Conservation (phyloP, 106 monocot species). For the Dendrobium catenatum region DNA sequence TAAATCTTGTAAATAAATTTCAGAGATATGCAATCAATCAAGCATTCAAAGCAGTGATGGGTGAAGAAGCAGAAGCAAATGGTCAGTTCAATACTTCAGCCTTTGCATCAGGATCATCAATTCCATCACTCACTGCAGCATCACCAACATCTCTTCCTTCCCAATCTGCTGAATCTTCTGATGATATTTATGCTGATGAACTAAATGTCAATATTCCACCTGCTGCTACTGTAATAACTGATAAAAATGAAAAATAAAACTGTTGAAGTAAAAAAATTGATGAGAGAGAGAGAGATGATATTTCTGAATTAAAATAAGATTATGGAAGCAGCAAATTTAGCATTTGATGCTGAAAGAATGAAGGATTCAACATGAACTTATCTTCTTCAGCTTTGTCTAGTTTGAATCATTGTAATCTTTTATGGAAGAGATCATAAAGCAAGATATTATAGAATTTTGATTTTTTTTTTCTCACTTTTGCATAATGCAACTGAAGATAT, state of each 20-base stretch:
- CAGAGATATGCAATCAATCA: constrained; percentile 5
- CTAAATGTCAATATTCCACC: neutral
- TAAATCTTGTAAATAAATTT: constrained; percentile 2
- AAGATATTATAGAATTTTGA: no score
- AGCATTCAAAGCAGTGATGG: constrained; percentile 8
- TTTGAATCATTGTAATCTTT: no score
- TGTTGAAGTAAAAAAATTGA: neutral
- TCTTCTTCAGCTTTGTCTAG: no score
- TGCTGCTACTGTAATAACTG: neutral
- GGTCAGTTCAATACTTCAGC: constrained; percentile 6
- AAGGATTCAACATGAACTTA: no score
- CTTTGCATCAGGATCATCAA: neutral
- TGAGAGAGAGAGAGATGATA: neutral
- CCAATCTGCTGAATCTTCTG: neutral
- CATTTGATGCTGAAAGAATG: no score
- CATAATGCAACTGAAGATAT: no score
- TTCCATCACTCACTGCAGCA: neutral
- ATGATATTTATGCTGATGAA: neutral
- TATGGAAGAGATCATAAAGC: no score
- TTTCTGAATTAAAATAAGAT: neutral
- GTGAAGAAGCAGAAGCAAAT: constrained; percentile 5
- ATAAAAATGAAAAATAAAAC: neutral
- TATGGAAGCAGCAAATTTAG: no score
- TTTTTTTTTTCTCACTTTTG: no score
- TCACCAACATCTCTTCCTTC: no score